phyloP scores from a whole-genome alignment of 164 flowering plant species.

The Liriodendron chinense region DNA sequence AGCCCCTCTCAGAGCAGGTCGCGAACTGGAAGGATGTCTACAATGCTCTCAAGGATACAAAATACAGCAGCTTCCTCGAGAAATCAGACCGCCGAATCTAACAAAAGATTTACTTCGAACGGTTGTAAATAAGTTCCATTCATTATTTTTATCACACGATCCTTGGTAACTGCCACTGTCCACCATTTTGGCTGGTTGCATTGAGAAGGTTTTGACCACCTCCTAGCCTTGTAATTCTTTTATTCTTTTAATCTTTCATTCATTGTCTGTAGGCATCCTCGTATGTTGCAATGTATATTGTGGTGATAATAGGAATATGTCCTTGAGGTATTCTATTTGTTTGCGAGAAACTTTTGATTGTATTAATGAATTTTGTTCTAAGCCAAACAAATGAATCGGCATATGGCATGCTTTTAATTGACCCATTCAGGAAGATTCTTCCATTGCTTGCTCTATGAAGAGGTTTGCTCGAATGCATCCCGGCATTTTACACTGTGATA shows the following conservation, averaged over 20 bases:
- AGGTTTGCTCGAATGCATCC: too few species aligned
- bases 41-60: slow-evolving; percentile 58
- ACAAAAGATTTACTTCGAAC: background rate
- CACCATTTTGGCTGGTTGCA: background rate
- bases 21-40: slow-evolving; percentile 67
- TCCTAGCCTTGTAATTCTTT: background rate
- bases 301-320: background rate
- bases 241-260: background rate
- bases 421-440: too few species aligned
- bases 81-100: background rate
- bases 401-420: too few species aligned
- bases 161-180: too few species aligned
- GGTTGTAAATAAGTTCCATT: background rate
- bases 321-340: background rate
- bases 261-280: background rate
- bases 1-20: slow-evolving; percentile 53
- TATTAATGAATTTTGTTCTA: too few species aligned
- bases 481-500: too few species aligned
- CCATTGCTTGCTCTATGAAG: too few species aligned
- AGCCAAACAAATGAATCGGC: background rate
- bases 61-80: slow-evolving; percentile 46
- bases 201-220: background rate
- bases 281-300: background rate
- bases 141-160: too few species aligned
- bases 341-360: background rate